Percentiles rank a stretch among this genome's conserved stretches.
phyloP scores from a whole-genome alignment of 768 basidiomycete genomes.

The Agaricus sinodeliciosus region DNA sequence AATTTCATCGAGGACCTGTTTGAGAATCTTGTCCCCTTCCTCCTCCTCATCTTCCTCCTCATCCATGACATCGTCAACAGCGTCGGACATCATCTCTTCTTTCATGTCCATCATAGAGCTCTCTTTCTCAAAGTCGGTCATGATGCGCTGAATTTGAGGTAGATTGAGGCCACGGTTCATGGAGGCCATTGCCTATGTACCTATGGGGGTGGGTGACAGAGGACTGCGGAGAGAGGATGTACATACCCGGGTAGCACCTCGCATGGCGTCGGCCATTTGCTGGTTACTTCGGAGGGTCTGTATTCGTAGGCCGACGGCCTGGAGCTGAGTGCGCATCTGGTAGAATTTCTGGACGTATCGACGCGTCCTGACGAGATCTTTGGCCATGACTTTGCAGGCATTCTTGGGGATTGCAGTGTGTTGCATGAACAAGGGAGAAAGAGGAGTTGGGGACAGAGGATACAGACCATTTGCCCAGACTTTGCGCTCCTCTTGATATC shows the following conservation, averaged over 20 bases:
- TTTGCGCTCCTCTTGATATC: constrained; percentile 98
- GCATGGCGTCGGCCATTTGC: constrained; percentile 99
- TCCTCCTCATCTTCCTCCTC: constrained; percentile 96
- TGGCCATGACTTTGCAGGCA: constrained; percentile 99
- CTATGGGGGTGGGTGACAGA: constrained; percentile 8
- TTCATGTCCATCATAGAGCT: constrained; percentile 99
- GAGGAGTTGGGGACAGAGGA: background rate
- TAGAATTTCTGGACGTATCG: constrained; percentile 97
- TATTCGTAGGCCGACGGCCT: constrained; percentile 92
- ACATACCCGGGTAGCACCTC: constrained; percentile 89
- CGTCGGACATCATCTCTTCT: constrained; percentile 99
- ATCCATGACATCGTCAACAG: constrained; percentile 96
- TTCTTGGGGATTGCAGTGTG: constrained; percentile 53
- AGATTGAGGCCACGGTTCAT: constrained; percentile 98
- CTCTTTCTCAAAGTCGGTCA: constrained; percentile 98
- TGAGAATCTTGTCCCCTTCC: constrained; percentile 92
- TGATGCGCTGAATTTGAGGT: constrained; percentile 90
- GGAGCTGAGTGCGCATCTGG: constrained; percentile 97
- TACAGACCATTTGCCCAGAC: constrained; percentile 82
- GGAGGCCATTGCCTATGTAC: constrained; percentile 83
- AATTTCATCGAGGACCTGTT: constrained; percentile 95
- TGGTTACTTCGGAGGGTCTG: constrained; percentile 96
- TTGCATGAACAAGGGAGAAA: constrained; percentile 11
- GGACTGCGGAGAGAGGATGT: constrained; percentile 2
- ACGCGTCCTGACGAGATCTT: constrained; percentile 93